Conservation (phyloP, 169 alveolate species). For the Cryptosporidium sp. region DNA sequence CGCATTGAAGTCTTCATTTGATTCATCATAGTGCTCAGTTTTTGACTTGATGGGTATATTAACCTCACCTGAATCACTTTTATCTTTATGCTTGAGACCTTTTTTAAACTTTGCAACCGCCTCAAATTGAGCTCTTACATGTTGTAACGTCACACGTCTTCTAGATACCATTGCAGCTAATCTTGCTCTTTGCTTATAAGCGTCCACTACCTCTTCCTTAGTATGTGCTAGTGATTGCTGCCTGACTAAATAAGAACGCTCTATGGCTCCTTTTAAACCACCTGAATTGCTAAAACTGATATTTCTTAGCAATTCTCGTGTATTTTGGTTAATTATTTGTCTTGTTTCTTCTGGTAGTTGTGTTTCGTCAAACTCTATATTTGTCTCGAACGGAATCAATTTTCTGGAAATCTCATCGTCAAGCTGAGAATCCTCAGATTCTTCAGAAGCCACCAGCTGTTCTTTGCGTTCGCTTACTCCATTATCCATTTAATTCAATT, state of each 20-base stretch:
- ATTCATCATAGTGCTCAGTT: slow-evolving; percentile 18
- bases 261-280: slow-evolving; percentile 69
- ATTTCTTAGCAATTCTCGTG: slow-evolving; percentile 17
- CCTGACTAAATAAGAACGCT: slow-evolving; percentile 53
- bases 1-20: slow-evolving; percentile 9
- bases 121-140: slow-evolving; percentile 41
- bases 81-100: slow-evolving; percentile 9
- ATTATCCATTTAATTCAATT: neutral
- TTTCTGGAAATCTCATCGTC: slow-evolving; percentile 7
- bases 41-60: slow-evolving; percentile 1
- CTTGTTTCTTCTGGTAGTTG: slow-evolving; percentile 67
- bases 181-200: slow-evolving; percentile 69
- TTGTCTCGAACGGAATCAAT: slow-evolving; percentile 14
- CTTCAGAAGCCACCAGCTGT: slow-evolving; percentile 6
- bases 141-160: slow-evolving; percentile 57
- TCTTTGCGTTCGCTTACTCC: neutral
- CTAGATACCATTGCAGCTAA: slow-evolving; percentile 74
- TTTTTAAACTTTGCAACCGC: slow-evolving; percentile 40
- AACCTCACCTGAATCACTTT: neutral
- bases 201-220: slow-evolving; percentile 68
- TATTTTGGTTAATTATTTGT: slow-evolving; percentile 34
- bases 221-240: slow-evolving; percentile 50
- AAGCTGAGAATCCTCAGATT: neutral
- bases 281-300: slow-evolving; percentile 59
- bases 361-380: slow-evolving; percentile 41